Percentiles rank a stretch among this genome's conserved stretches.
These are phyloP conservation scores for Seminavis robusta DNA, from an alignment of 108 stramenopile species.

Conservation along the genomic window DNA sequence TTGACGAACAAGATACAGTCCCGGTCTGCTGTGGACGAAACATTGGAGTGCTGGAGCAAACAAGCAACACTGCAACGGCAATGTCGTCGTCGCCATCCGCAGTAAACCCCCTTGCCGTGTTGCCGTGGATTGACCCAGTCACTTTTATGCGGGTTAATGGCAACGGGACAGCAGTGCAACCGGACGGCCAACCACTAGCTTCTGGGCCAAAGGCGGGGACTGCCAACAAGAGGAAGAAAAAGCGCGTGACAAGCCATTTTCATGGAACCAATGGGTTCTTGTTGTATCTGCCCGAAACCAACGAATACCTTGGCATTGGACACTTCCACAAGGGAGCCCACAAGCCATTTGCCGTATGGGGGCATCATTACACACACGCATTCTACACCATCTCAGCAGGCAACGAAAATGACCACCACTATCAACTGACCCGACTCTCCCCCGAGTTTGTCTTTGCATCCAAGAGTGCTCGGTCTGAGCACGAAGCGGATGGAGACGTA, in stretches of 20 bases:
- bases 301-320: constrained; percentile 80
- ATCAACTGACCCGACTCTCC: constrained; percentile 55
- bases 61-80: constrained; percentile 11
- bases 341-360: constrained; percentile 73
- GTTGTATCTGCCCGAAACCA: constrained; percentile 46
- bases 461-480: not conserved
- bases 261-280: constrained; percentile 87
- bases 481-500: constrained; percentile 57
- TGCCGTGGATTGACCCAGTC: constrained; percentile 87
- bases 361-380: constrained; percentile 83
- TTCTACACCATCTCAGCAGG: constrained; percentile 38
- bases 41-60: constrained; percentile 84
- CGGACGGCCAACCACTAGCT: no score
- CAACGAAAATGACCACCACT: no score
- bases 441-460: constrained; percentile 69
- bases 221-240: no score
- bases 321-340: constrained; percentile 86
- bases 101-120: constrained; percentile 35
- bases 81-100: no score
- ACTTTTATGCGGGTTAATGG: constrained; percentile 63
- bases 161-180: no score
- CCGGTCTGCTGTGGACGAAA: constrained; percentile 83
- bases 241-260: constrained; percentile 52
- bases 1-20: no score
- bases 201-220: no score